Base-by-base conservation (phyloP, 2,329 filamentous ascomycete genomes). In the Cyphellophora europaea region DNA sequence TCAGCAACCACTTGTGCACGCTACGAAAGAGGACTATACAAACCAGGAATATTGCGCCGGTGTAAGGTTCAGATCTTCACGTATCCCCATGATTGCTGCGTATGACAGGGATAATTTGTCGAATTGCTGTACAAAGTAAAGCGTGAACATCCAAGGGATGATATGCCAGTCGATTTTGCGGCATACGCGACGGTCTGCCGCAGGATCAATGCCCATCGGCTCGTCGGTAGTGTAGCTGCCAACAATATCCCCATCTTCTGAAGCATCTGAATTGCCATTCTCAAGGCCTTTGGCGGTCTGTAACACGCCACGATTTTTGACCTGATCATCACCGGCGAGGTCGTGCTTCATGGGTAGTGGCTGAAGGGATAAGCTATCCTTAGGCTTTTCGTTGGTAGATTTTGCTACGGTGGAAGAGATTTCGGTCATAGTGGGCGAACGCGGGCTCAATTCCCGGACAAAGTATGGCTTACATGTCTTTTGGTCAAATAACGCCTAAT, bases 61-160 rank as follows among this genome's bases (percentile, higher is more conserved):
- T 6, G 53, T 44, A 3, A 69, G 48, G 25, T 57, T 32, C 5
- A 67, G 48, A 36, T 71, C 67, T 5, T 49, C 51, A 35, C 61
- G 63, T 13, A 72, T 53, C 1, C 68, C 69, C 66, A 72, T 71
- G 11, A 72, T 49, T 19, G 61, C 67, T 3, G 68, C 67, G 33
- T 71, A 72, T 0, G 65, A 66, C 6, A 69, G 44, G 0, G 64
- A 65, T 0, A 62, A 67, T 43, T 70, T 67, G 41, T 66, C 70
- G 5, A 77, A 54, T 48, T 65, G 76, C 13, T 37, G 35, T 6
- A 37, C 19, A 10, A 32, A 12, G 19, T 37, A 37, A 6, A 25
- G 27, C 18, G 28, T 10, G 11, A 35, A 37, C 12, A 37, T 33
- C 11, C 19, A 11, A 5, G 35, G 35, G 11, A 37, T 14, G 18